Evolutionary conservation across 805 yeast genomes (phyloP), one percentile per base, ranked within the genome.

Genomic region (Pichia thaimueangensis): DNA sequence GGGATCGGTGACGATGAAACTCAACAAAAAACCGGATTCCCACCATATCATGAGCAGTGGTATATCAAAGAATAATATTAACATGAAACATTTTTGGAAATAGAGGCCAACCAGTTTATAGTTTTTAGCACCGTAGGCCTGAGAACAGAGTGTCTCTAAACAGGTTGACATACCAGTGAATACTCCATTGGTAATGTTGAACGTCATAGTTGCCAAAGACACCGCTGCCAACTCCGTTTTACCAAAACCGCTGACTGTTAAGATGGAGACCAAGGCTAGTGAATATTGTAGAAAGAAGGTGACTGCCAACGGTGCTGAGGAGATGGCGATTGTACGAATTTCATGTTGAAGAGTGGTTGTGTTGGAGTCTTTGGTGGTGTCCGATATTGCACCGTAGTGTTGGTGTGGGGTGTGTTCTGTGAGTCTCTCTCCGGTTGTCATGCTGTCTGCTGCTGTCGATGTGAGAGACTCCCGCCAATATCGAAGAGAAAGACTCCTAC

Each of bases 101-200:
- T 78, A 76, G 21, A 45, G 22, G 3, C 51, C 45, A 8, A 47
- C 51, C 9, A 41, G 28, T 17, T 35, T 38, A 28, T 40, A 43
- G 20, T 48, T 40, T 41, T 39, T 23, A 24, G 81, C 69, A 16
- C 88, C 87, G 54, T 64, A 80, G 0, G 86, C 78, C 58, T 81
- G 86, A 2, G 86, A 77, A 57, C 86, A 80, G 17, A 81, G 62
- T 0, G 87, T 81, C 52, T 80, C 86, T 41, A 81, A 65, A 52
- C 83, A 76, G 0, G 87, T 79, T 21, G 83, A 70, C 6, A 80
- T 72, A 12, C 87, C 88, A 54, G 79, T 84, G 48, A 81, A 74
- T 4, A 80, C 69, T 25, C 84, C 80, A 48, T 78, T 71, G 1
- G 85, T 86, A 40, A 81, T 78, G 52, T 79, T 80, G 12, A 83